These are phyloP conservation scores for Vanderwaltozyma verrucispora DNA, from an alignment of 805 yeast species.

Conservation along the genomic window DNA sequence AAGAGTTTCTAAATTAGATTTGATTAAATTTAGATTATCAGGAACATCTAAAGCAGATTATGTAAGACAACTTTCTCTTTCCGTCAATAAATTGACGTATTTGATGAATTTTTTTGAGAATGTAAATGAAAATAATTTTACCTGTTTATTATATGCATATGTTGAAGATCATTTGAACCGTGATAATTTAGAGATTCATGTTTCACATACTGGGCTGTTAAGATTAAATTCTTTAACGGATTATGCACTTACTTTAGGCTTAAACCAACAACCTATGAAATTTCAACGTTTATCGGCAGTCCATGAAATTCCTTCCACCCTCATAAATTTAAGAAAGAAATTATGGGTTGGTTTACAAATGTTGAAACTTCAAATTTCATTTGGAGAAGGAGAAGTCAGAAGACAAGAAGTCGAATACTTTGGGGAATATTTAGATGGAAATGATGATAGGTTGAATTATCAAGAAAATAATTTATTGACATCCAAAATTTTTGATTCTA, in stretches of 20 bases:
- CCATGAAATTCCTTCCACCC: not conserved
- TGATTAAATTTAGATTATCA: not conserved
- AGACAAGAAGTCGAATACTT: constrained; percentile 4
- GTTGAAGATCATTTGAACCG: constrained; percentile 10
- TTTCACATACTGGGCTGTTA: constrained; percentile 5
- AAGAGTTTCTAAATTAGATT: not conserved
- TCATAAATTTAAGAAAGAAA: constrained; percentile 6
- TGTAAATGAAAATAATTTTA: constrained; percentile 9
- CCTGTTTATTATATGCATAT: constrained; percentile 7
- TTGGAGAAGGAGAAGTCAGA: constrained; percentile 2
- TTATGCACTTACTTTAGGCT: constrained; percentile 8
- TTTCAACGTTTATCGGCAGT: constrained; percentile 3
- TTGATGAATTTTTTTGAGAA: constrained; percentile 9
- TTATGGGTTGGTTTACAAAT: constrained; percentile 16
- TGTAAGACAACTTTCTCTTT: constrained; percentile 6
- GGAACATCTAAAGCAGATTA: not conserved
- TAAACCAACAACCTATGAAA: constrained; percentile 7
- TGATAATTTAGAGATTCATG: constrained; percentile 3
- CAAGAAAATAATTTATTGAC: not conserved
- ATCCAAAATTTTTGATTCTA: constrained; percentile 3
- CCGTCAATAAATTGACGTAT: constrained; percentile 8
- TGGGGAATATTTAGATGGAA: constrained; percentile 3
- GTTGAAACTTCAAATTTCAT: constrained; percentile 4
- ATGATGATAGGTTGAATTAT: not conserved
- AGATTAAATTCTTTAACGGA: constrained; percentile 5